Base-by-base conservation (phyloP, 129 eudicot species). In the sunflower (Helianthus annuus) region DNA sequence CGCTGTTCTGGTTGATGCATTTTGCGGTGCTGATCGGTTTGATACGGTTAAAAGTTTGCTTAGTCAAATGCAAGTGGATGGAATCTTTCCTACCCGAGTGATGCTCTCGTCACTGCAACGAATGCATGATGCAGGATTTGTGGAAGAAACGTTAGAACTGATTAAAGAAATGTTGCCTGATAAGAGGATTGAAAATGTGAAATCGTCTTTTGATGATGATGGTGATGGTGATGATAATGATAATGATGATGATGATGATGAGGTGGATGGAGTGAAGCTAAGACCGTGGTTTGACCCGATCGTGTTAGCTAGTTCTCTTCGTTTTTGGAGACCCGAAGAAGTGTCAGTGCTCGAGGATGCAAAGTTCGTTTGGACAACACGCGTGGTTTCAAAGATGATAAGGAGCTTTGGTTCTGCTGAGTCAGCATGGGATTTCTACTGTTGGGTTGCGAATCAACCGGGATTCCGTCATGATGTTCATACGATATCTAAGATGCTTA, bases 261-360 rank as follows among this genome's bases (percentile, higher is more conserved):
- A 76, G 5, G 68, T 45, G 32, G 68, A 77, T 19, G 74, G 24
- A 60, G 73, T 84, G 29, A 83, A 79, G 66, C 67, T 87, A 74
- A 85, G 78, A 80, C 97, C 96, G 2, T 90, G 98, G 98, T 83
- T 94, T 54, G 98, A 90, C 51, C 96, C 97, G 4, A 78, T 46
- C 32, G 79, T 96, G 53, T 86, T 94, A 66, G 96, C 96, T 9
- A 80, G 83, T 63, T 91, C 91, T 22, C 67, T 90, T 74, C 68
- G 48, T 36, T 54, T 73, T 48, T 94, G 98, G 98, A 80, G 83
- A 44, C 76, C 83, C 14, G 91, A 84, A 58, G 97, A 94, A 52
- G 87, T 94, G 10, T 78, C 85, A 29, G 71, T 93, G 13, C 71
- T 94, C 19, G 88, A 94, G 66, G 82, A 75, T 65, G 97, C 98